Conservation (phyloP, 2,329 filamentous ascomycete species). For the Clarireedia hainanense region DNA sequence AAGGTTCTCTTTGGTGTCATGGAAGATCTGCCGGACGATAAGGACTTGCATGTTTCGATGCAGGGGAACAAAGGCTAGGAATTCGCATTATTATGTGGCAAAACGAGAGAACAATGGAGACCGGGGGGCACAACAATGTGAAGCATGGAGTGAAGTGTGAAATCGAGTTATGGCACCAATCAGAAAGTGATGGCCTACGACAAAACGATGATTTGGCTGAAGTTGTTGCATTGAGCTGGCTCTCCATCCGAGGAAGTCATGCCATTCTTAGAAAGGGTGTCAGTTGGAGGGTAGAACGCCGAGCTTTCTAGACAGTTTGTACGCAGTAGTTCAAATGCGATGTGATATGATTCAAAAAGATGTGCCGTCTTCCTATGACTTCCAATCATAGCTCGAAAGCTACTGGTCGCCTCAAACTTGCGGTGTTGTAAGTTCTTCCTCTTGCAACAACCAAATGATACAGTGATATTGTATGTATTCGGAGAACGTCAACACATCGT, state of each 20-base stretch:
- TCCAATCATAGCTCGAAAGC: conserved; percentile 28
- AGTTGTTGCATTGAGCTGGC: too few species aligned
- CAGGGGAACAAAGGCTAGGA: not conserved
- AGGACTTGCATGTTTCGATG: conserved; percentile 4
- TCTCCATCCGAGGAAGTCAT: too few species aligned
- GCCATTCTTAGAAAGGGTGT: too few species aligned
- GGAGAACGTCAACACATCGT: conserved; percentile 26
- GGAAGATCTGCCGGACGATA: conserved; percentile 24
- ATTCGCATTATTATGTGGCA: not conserved
- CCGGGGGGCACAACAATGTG: not conserved
- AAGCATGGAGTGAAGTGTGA: not conserved
- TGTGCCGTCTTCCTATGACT: conserved; percentile 30
- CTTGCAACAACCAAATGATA: conserved; percentile 27
- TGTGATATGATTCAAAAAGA: not conserved
- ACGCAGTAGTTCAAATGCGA: not conserved
- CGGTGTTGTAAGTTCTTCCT: conserved; percentile 22
- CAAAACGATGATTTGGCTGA: too few species aligned
- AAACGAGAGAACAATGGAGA: conserved; percentile 1
- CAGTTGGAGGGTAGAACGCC: not conserved
- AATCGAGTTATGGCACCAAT: not conserved
- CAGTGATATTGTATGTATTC: conserved; percentile 8
- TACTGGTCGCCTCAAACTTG: conserved; percentile 32
- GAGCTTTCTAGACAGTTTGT: not conserved
- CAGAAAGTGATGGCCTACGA: not conserved
- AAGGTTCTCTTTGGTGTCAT: conserved; percentile 55